Percentiles rank a stretch among this genome's conserved stretches.
These are phyloP conservation scores for Papiliotrema laurentii DNA, from an alignment of 1,284 basidiomycete genomes.

Conservation along the genomic window DNA sequence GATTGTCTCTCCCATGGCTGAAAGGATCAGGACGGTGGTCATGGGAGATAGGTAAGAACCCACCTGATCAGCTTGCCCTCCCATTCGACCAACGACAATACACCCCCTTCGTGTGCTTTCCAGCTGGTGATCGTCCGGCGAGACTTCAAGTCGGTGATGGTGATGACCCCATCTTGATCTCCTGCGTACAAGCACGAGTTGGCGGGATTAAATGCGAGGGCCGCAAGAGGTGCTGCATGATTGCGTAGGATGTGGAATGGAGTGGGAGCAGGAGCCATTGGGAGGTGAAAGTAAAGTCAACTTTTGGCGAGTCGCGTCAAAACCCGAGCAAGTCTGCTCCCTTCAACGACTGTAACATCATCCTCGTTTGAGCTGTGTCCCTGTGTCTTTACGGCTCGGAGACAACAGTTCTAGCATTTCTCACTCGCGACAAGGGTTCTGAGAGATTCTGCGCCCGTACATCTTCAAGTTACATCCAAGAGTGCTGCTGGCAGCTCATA, in stretches of 20 bases:
- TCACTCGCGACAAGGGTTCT: too few species aligned
- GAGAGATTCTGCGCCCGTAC: too few species aligned
- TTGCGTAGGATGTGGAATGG: constrained; percentile 71
- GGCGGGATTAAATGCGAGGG: constrained; percentile 57
- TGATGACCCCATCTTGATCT: constrained; percentile 66
- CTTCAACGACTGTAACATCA: too few species aligned
- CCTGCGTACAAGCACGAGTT: constrained; percentile 76
- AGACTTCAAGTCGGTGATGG: constrained; percentile 65
- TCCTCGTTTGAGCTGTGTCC: too few species aligned
- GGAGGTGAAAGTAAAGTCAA: too few species aligned
- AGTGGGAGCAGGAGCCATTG: constrained; percentile 42
- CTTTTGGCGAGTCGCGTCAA: too few species aligned
- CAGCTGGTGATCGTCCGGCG: constrained; percentile 67
- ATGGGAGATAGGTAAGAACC: constrained; percentile 17
- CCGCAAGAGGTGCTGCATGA: constrained; percentile 58
- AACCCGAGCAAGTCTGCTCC: too few species aligned
- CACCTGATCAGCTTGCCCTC: constrained; percentile 65
- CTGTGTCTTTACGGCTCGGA: too few species aligned
- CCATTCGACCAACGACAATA: constrained; percentile 74
- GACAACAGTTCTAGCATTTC: too few species aligned
- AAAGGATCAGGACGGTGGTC: constrained; percentile 10
- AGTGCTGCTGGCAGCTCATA: too few species aligned
- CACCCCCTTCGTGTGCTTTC: constrained; percentile 68
- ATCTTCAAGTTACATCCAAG: too few species aligned
- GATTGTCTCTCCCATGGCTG: constrained; percentile 79